A percentile compares a stretch with the other conserved stretches of the same genome.
Conservation (phyloP, 306 rosid genomes). For the Hippophae gyantsensis region DNA sequence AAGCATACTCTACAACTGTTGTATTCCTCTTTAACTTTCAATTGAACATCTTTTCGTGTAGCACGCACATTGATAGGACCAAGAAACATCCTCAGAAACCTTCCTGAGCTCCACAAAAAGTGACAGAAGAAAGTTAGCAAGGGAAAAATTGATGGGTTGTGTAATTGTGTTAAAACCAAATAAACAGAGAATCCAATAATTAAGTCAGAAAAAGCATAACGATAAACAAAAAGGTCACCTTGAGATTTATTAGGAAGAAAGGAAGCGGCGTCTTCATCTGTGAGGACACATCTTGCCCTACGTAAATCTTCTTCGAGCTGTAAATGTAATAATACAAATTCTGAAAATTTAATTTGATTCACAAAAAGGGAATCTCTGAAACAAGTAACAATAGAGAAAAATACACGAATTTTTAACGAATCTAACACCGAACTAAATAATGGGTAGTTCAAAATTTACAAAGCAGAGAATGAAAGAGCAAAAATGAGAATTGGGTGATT, state of each 20-base stretch:
- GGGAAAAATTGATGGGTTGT: not conserved
- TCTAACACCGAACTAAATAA: not conserved
- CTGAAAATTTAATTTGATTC: not conserved
- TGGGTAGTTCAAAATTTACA: not conserved
- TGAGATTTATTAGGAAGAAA: slow-evolving; percentile 69
- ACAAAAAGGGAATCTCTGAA: not conserved
- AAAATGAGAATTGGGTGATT: not conserved
- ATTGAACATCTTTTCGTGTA: slow-evolving; percentile 67
- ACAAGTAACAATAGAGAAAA: no score
- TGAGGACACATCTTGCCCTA: slow-evolving; percentile 60
- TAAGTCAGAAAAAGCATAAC: not conserved
- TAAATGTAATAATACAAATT: not conserved
- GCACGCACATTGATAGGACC: slow-evolving; percentile 96
- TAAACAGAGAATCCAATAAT: not conserved
- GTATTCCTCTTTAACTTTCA: slow-evolving; percentile 97
- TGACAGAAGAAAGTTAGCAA: no score
- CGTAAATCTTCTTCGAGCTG: slow-evolving; percentile 88
- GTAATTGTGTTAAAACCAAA: no score
- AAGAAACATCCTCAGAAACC: slow-evolving; percentile 80
- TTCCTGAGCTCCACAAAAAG: slow-evolving; percentile 30
- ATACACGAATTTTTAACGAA: no score
- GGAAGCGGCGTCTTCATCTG: slow-evolving; percentile 78
- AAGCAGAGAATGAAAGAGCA: not conserved
- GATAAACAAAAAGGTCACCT: slow-evolving; percentile 31
- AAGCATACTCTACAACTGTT: slow-evolving; percentile 71